Evolutionary conservation across 176 grass and related monocot species (phyloP).

Genomic region (Canna indica): DNA sequence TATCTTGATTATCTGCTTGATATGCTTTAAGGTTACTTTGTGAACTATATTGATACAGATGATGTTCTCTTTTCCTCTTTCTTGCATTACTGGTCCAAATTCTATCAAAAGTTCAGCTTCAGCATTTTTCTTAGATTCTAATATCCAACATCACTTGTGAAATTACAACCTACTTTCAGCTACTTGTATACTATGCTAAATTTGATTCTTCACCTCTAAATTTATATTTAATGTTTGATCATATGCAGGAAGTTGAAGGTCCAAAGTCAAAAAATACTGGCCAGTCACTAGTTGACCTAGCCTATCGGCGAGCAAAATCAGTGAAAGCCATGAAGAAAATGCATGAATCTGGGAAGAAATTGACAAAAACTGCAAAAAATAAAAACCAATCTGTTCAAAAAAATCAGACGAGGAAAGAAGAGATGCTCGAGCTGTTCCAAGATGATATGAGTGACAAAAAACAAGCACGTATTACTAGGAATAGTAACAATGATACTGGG

Average conservation of each 20-base stretch:
- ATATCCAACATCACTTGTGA: neutral
- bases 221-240: neutral
- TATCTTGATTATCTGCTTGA: constrained; percentile 18
- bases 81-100: neutral
- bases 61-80: neutral
- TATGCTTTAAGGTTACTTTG: constrained; percentile 5
- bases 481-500: constrained; percentile 24
- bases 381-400: constrained; percentile 42
- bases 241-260: constrained; percentile 31
- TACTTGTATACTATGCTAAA: neutral
- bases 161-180: neutral
- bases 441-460: constrained; percentile 87
- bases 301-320: constrained; percentile 73
- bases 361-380: constrained; percentile 35
- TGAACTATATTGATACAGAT: neutral
- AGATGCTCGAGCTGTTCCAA: constrained; percentile 82
- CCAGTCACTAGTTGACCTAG: constrained; percentile 64
- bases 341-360: constrained; percentile 32
- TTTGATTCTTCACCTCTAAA: neutral
- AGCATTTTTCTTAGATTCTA: too few species aligned
- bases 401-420: constrained; percentile 49
- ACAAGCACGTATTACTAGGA: constrained; percentile 45
- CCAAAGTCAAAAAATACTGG: constrained; percentile 44
- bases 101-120: neutral
- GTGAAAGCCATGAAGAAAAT: constrained; percentile 55